Evolutionary conservation across 176 grass and related monocot genomes (phyloP).

Genomic region (Guadua angustifolia): DNA sequence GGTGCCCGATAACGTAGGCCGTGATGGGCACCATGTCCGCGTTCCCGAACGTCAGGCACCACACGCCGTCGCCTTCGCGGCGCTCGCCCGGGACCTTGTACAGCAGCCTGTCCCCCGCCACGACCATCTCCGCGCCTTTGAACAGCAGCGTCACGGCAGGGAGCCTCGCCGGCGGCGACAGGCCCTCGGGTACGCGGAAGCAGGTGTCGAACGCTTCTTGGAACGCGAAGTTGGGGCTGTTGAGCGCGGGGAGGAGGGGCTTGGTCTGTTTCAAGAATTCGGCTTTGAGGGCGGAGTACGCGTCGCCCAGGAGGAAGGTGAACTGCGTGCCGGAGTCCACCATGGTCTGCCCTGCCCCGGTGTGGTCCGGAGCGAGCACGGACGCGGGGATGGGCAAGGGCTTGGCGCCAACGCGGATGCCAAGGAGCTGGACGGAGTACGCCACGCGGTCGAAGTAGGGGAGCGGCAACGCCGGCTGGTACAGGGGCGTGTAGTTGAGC

Average conservation of each 20-base stretch:
- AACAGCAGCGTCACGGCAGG: slow-evolving; percentile 69
- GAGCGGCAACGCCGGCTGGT: slow-evolving; percentile 66
- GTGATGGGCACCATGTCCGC: slow-evolving; percentile 83
- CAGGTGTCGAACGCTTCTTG: slow-evolving; percentile 81
- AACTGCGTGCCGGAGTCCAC: slow-evolving; percentile 97
- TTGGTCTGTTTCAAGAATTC: slow-evolving; percentile 68
- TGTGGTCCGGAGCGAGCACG: slow-evolving; percentile 81
- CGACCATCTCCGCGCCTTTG: slow-evolving; percentile 75
- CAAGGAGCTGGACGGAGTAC: slow-evolving; percentile 85
- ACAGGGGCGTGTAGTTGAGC: slow-evolving; percentile 91
- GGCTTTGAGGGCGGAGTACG: slow-evolving; percentile 65
- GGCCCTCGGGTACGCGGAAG: slow-evolving; percentile 62
- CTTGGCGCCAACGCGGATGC: slow-evolving; percentile 73
- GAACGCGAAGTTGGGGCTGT: slow-evolving; percentile 76
- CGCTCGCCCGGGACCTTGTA: slow-evolving; percentile 76
- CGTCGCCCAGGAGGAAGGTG: slow-evolving; percentile 87
- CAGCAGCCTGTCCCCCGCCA: slow-evolving; percentile 70
- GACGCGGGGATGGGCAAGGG: slow-evolving; percentile 66
- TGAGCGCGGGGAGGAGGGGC: slow-evolving; percentile 47
- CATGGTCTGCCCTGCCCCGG: slow-evolving; percentile 95
- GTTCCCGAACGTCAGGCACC: slow-evolving; percentile 97
- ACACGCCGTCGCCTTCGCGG: slow-evolving; percentile 64
- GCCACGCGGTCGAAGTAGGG: slow-evolving; percentile 96
- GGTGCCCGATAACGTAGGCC: slow-evolving; percentile 94
- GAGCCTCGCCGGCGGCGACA: slow-evolving; percentile 30